phyloP scores from a whole-genome alignment of 228 moss, liverwort and hornwort genomes.

The Sphagnum magellanicum region DNA sequence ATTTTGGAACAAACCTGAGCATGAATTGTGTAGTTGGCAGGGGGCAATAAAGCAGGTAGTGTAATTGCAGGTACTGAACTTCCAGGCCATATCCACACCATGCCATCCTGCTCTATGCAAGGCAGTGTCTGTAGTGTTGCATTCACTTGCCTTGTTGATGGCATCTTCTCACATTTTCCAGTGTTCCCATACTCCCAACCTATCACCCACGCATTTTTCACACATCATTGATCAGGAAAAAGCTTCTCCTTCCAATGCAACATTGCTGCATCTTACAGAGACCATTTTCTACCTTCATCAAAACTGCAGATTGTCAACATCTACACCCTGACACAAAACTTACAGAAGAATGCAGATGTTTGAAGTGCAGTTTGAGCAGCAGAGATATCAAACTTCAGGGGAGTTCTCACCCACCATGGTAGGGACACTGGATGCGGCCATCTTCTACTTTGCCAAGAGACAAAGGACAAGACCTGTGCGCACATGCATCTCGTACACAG shows the following conservation, averaged over 20 bases:
- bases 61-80: slow-evolving; percentile 58
- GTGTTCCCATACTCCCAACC: slow-evolving; percentile 88
- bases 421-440: slow-evolving; percentile 87
- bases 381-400: too few relatives aligned
- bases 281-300: too few relatives aligned
- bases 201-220: neutral
- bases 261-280: too few relatives aligned
- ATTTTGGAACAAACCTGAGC: slow-evolving; percentile 43
- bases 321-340: too few relatives aligned
- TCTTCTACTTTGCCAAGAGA: slow-evolving; percentile 78
- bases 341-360: too few relatives aligned
- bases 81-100: slow-evolving; percentile 99
- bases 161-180: slow-evolving; percentile 97
- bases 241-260: too few relatives aligned
- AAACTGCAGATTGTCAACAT: too few relatives aligned
- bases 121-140: slow-evolving; percentile 68
- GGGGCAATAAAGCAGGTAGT: slow-evolving; percentile 72
- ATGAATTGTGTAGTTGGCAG: slow-evolving; percentile 67
- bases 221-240: too few relatives aligned
- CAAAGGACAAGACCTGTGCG: slow-evolving; percentile 91
- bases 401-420: slow-evolving; percentile 56
- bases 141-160: slow-evolving; percentile 75
- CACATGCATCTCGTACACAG: slow-evolving; percentile 97
- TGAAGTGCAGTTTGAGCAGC: too few relatives aligned
- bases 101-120: slow-evolving; percentile 93